Evolutionary conservation across 805 yeast genomes (phyloP).

Genomic region (Saccharomyces paradoxus): DNA sequence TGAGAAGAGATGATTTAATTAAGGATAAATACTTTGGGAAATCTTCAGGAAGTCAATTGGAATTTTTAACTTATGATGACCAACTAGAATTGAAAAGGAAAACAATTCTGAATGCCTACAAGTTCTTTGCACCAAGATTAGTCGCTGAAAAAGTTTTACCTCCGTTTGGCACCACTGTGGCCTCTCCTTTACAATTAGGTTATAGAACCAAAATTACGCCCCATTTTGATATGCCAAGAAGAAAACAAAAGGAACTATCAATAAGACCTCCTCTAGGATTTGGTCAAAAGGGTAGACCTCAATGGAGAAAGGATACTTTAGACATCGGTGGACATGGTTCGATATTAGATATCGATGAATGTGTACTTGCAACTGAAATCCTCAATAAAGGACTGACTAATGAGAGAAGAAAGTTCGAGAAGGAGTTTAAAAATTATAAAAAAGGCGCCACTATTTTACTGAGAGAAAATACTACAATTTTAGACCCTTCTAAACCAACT

Average conservation of each 20-base stretch:
- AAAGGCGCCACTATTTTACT: conserved; percentile 82
- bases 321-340: conserved; percentile 49
- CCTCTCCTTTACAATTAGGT: conserved; percentile 66
- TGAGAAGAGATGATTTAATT: conserved; percentile 51
- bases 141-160: conserved; percentile 44
- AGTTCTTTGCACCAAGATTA: conserved; percentile 59
- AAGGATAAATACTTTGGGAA: conserved; percentile 75
- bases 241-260: conserved; percentile 34
- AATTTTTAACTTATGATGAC: conserved; percentile 60
- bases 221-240: conserved; percentile 77
- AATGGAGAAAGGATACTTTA: conserved; percentile 45
- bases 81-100: conserved; percentile 67
- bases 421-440: conserved; percentile 41
- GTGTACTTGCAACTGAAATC: conserved; percentile 77
- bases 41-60: conserved; percentile 94
- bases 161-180: conserved; percentile 50
- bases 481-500: conserved; percentile 20
- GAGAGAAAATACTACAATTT: conserved; percentile 61
- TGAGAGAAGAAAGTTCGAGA: conserved; percentile 53
- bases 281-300: conserved; percentile 74
- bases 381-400: conserved; percentile 64
- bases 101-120: conserved; percentile 76
- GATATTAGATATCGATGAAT: conserved; percentile 87
- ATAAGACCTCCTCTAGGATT: conserved; percentile 75
- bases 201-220: conserved; percentile 95